Base-by-base conservation (phyloP, 1,139 yeast genomes). In the Taiozyma sp. region DNA sequence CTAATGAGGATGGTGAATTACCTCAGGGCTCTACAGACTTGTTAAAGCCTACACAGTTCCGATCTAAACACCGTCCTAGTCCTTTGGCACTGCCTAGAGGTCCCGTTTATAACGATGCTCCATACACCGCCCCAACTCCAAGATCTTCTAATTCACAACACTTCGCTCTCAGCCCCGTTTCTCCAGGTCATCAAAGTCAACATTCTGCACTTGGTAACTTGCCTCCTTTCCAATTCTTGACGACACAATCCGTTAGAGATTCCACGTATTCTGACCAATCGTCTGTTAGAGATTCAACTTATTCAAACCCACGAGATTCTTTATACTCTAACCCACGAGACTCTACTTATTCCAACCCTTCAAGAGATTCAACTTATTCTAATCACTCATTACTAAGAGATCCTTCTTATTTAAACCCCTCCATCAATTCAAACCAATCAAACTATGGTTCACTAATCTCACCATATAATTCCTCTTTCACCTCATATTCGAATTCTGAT, bases 61-160 rank as follows among this genome's bases (percentile, higher is more conserved):
- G 58, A 47, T 50, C 64, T 7, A 61, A 59, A 46, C 61, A 56
- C 41, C 56, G 64, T 46, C 64, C 64, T 40, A 53, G 58, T 21
- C 64, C 64, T 4, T 47, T 61, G 26, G 55, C 53, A 6, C 39
- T 58, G 13, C 51, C 55, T 3, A 43, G 55, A 13, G 54, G 49
- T n/a, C 21, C 53, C 0, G 34, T 53, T 13, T 58, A 56, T 34
- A 57, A 52, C 28, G 62, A 58, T 47, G 54, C 55, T 9, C 61
- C 61, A 26, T 53, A 46, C 37, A 53, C 56, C 2, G 57, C 50
- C 2, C 61, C 57, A 16, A 54, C 60, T 3, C 62, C 62, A 43
- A 50, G 52, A n/a, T 55, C 62, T 26, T 50, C 61, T 1, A 47
- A 46, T 13, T 56, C 61, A 6, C 44, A 34, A 5, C 51, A 53